Evolutionary conservation across 129 eudicot species (phyloP), one percentile per base, ranked within the genome.

Genomic region (Lonicera japonica): DNA sequence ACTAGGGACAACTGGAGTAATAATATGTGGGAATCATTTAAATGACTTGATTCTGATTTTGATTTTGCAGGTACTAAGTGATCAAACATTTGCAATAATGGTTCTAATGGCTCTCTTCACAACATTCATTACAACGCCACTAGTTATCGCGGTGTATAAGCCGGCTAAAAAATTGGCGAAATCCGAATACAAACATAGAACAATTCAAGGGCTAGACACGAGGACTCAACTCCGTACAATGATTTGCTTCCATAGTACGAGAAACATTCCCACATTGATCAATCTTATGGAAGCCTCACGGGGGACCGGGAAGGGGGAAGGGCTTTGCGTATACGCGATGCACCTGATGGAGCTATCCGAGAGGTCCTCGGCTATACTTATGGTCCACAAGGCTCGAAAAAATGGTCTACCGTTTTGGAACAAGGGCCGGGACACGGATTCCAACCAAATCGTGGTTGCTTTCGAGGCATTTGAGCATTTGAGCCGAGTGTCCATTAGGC

Each of bases 261-360:
- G 88, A 58, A 80, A 69, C 76, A 70, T 89, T 41, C 91, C 97
- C 21, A 54, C 95, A 0, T 25, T 89, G 75, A 86, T 89, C 51
- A 89, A 89, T 40, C 79, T 86, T 56, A 78, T 89, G 25, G 95
- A 89, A 72, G 88, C 78, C 53, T 83, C 92, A 0, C 90, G 97
- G 13, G 97, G 97, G 29, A 78, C 83, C 3, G 91, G 78, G 14
- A 82, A 81, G 71, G 73, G 52, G 19, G 86, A 70, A 63, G 88
- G 87, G 25, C 82, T 89, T 50, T 64, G 81, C 16, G 97, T 89
- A 50, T 88, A 82, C 4, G 97, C 88, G 0, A 83, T 89, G 97
- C 97, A 89, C 83, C 87, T 85, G 59, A 85, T 80, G 90, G 95
- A 89, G 71, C 87, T 89, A 1, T 82, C 96, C 3, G 96, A 89